Evolutionary conservation across 352 stramenopile genomes (phyloP), one percentile per base, ranked within the genome.

Genomic region (Pythium aphanidermatum): DNA sequence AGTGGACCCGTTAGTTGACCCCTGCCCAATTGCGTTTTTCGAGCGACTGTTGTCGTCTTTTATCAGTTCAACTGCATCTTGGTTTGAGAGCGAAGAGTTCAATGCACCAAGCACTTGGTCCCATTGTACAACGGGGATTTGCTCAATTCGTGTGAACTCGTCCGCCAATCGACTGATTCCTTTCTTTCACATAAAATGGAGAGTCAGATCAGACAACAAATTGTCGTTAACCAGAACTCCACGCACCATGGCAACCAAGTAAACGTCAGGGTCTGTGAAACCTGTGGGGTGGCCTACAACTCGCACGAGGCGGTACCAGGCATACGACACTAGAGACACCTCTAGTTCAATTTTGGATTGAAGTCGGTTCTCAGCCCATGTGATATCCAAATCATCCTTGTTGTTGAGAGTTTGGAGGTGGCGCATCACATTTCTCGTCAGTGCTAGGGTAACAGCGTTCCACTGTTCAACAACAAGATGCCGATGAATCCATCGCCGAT

Each of bases 401-500:
- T 51, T 48, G 9, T 85, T 55, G 4, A 65, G 61, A 5, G 65
- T 60, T 46, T 83, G 61, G 21, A 94, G 55, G 43, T 86, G 82
- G 14, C 65, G 67, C 70, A 94, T 86, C 26, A 94, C 53, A 36
- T 55, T 83, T 33, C 68, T 68, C 13, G 82, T 91, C 36, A 94
- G 63, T 37, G 79, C 82, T 14, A 90, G 46, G 21, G 77, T 86
- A 12, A 78, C 65, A 6, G 66, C 63, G 38, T 94, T 92, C 82
- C 82, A 94, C 51, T 94, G 82, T 56, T 94, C 82, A 12, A 94
- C 84, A 16, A 94, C 82, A n/a, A 87, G 37, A 7, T 70, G 63
- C n/a, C 82, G 77, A 38, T 94, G 82, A 38, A 89, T 90, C 82
- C 82, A 92, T 7, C 82, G 75, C 0, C 82, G 73, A 35, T 80